Evolutionary conservation across 257 asterid species (phyloP).

Genomic region (Rauvolfia tetraphylla): DNA sequence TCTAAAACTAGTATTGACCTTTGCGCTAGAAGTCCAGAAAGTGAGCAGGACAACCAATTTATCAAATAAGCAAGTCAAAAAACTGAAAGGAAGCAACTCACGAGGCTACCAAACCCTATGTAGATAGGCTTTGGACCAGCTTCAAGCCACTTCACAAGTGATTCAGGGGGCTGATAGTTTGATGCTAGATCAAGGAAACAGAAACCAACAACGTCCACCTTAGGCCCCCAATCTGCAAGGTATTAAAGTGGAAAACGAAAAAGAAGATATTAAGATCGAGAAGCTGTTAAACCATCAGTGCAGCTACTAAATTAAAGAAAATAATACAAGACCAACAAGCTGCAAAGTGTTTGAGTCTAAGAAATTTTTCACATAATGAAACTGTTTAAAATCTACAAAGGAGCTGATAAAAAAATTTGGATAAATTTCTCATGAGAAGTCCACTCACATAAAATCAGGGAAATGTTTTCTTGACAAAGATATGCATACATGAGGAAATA

Average conservation of each 20-base stretch:
- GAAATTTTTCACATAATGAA: not conserved
- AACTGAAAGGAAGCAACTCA: conserved; percentile 32
- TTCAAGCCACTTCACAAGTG: conserved; percentile 80
- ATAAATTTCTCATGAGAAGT: not conserved
- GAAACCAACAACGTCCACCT: conserved; percentile 94
- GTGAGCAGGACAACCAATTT: not conserved
- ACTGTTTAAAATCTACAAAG: not conserved
- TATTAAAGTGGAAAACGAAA: conserved; percentile 11
- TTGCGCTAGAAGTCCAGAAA: not conserved
- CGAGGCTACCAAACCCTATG: conserved; percentile 87
- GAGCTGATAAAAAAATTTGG: not conserved
- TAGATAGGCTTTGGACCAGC: conserved; percentile 86
- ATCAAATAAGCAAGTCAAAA: conserved; percentile 12
- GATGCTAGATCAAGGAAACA: conserved; percentile 98
- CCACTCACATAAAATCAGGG: not conserved
- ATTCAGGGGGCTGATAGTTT: conserved; percentile 78
- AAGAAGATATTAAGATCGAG: conserved; percentile 17
- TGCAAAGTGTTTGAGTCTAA: not conserved
- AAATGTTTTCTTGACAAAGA: not conserved
- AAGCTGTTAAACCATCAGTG: conserved; percentile 15
- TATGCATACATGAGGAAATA: conserved; percentile 11
- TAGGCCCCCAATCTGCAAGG: conserved; percentile 96
- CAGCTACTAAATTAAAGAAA: not conserved
- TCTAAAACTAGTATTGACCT: not conserved
- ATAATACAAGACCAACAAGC: not conserved